Base-by-base conservation (phyloP, 176 grass and related monocot genomes). In the Juncus inflexus region DNA sequence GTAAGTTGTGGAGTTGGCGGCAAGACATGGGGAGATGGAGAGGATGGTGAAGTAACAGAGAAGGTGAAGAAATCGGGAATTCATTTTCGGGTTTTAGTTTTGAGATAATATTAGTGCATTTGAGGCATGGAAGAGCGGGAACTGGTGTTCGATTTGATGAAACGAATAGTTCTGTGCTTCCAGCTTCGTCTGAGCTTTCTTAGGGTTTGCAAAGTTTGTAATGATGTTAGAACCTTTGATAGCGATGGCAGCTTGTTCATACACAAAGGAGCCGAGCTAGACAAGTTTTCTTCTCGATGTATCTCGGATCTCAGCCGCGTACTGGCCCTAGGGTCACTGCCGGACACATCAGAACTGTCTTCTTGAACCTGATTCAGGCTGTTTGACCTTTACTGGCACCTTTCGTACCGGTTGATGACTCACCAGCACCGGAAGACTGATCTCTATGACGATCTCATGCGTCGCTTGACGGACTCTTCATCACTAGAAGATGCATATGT, bases 291-390 rank as follows among this genome's bases (percentile, higher is more conserved):
- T 86, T 66, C 85, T 95, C 15, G 80, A 62, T 11, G 90, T 85
- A 82, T 95, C 90, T 5, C 90, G 83, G 74, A 95, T 95, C 90
- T 95, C 90, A 77, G 90, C 90, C n/a, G 90, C 90, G 82, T 82
- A 95, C 5, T 81, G 84, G 16, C 90, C 90, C 90, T 82, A 90
- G 0, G 90, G 90, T 0, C 90, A 82, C 12, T 85, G 76, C 47
- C 90, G 52, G 56, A 95, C 88, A 2, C 90, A 85, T 1, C 90
- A 76, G 72, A 89, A 95, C 62, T 66, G 74, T 60, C 61, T 90
- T 82, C 83, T 82, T 62, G 79, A 50, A 19, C 79, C 77, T 12
- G 81, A 78, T 43, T 54, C 81, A 12, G 6, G 6, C 47, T 59
- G 66, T 37, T 14, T 12, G 11, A 61, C 58, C 14, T 41, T 12